These are phyloP conservation scores for Diplodia intermedia DNA, from an alignment of 2,329 filamentous ascomycete species.

Conservation along the genomic window DNA sequence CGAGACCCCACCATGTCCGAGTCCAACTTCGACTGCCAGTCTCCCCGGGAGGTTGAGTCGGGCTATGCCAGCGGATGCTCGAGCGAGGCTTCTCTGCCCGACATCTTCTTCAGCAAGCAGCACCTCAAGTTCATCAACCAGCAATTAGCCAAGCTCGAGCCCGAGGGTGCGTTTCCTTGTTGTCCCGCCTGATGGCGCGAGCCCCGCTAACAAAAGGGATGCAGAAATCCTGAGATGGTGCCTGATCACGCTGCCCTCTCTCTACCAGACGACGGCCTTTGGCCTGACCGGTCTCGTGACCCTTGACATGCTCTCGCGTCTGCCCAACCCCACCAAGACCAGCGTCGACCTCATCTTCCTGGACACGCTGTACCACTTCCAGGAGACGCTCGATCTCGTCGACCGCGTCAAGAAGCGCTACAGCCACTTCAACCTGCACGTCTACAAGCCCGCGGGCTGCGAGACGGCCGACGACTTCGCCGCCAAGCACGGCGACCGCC, in stretches of 20 bases:
- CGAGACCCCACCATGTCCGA: constrained; percentile 32
- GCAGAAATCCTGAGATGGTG: constrained; percentile 88
- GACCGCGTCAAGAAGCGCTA: constrained; percentile 77
- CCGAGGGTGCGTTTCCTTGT: constrained; percentile 63
- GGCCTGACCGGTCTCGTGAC: constrained; percentile 60
- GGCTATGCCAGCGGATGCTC: constrained; percentile 79
- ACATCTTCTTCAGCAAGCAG: constrained; percentile 83
- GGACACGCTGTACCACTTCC: constrained; percentile 62
- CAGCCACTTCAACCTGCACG: constrained; percentile 79
- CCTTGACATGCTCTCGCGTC: constrained; percentile 74
- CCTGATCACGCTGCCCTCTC: constrained; percentile 85
- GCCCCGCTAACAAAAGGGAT: constrained; percentile 38
- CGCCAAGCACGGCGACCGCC: constrained; percentile 76
- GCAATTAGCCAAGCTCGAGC: constrained; percentile 85
- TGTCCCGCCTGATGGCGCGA: constrained; percentile 34
- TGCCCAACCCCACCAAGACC: constrained; percentile 66
- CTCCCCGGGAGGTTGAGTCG: constrained; percentile 69
- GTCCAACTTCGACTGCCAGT: constrained; percentile 32
- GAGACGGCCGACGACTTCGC: constrained; percentile 80
- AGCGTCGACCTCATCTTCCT: constrained; percentile 61
- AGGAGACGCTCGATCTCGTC: constrained; percentile 59
- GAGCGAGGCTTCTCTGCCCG: constrained; percentile 69
- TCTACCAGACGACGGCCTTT: constrained; percentile 67
- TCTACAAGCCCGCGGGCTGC: constrained; percentile 84
- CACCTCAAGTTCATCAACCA: constrained; percentile 91